Evolutionary conservation across 257 asterid species (phyloP).

Genomic region (Paraleonurus japonicus): DNA sequence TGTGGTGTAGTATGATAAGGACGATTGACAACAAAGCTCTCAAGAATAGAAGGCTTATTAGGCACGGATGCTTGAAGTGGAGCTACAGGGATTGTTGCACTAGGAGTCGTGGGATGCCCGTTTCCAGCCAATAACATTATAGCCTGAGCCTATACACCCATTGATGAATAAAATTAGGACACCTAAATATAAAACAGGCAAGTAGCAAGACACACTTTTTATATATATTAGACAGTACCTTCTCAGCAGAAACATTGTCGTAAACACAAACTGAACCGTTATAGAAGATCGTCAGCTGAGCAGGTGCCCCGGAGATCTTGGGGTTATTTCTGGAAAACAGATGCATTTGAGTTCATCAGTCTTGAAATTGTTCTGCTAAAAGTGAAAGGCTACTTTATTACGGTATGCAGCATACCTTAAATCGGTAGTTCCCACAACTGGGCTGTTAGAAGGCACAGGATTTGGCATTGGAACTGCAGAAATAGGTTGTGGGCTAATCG

Average conservation of each 20-base stretch:
- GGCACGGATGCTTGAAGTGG: slow-evolving; percentile 50
- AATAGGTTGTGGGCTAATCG: slow-evolving; percentile 35
- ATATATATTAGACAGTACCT: slow-evolving; percentile 39
- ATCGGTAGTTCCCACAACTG: slow-evolving; percentile 60
- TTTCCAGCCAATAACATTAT: slow-evolving; percentile 91
- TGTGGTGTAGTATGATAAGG: slow-evolving; percentile 30
- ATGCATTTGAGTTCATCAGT: slow-evolving; percentile 22
- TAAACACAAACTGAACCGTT: slow-evolving; percentile 78
- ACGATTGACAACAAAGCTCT: slow-evolving; percentile 43
- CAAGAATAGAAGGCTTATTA: slow-evolving; percentile 40
- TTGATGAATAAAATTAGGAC: background rate
- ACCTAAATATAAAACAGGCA: background rate
- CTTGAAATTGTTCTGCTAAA: background rate
- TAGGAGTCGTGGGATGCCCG: slow-evolving; percentile 43
- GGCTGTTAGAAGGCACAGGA: slow-evolving; percentile 33
- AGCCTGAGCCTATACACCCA: slow-evolving; percentile 67
- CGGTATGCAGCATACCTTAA: slow-evolving; percentile 42
- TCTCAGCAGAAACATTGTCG: slow-evolving; percentile 68
- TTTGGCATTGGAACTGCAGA: slow-evolving; percentile 29
- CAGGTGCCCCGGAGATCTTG: slow-evolving; percentile 44
- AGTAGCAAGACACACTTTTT: background rate
- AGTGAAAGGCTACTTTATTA: background rate
- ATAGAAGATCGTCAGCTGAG: slow-evolving; percentile 83
- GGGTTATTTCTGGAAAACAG: slow-evolving; percentile 40
- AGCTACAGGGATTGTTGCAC: slow-evolving; percentile 33